Evolutionary conservation across 1,284 basidiomycete species (phyloP), one percentile per base, ranked within the genome.

Genomic region (Agroathelia rolfsii): DNA sequence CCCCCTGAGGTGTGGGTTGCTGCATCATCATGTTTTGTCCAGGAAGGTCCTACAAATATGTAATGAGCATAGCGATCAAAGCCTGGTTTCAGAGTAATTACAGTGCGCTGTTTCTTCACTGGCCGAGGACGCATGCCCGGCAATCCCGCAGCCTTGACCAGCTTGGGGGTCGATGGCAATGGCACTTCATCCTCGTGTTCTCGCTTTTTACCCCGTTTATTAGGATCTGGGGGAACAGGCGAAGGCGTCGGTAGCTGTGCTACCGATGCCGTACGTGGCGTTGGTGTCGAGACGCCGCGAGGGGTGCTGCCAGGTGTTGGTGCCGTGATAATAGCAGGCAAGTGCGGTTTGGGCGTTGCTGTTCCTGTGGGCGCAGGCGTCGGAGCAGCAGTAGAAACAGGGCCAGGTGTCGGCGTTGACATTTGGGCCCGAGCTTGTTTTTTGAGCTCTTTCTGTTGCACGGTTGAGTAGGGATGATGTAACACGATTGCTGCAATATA

Each of bases 91-190:
- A 41, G 18, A 46, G 29, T 20, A 40, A 41, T 51, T 45, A 85
- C 81, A 72, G 79, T 62, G 41, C 79, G 66, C 50, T 76, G 78
- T 55, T 80, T 84, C 66, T 85, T 85, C 30, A 77, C 48, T 24
- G 81, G 80, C 43, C 82, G 62, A 17, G 80, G 78, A 38, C 76
- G 63, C 11, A 65, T 69, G 30, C 65, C 69, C 10, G 57, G 61
- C 35, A 57, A 55, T 16, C 75, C 73, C 22, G 35, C n/a, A 36
- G 31, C 24, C 18, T 37, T 32, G 32, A 30, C 33, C 9, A 23
- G n/a, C 31, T 29, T 24, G 11, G 20, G 24, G 10, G 21, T 16
- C 20, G 28, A 20, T 40, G 12, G 41, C 40, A 30, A 47, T 41
- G 13, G 52, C 50, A 40, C 59, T 55, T n/a, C 34, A 20, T 62